phyloP scores from a whole-genome alignment of 2,329 filamentous ascomycete genomes.

The Xylariaceae sp. region DNA sequence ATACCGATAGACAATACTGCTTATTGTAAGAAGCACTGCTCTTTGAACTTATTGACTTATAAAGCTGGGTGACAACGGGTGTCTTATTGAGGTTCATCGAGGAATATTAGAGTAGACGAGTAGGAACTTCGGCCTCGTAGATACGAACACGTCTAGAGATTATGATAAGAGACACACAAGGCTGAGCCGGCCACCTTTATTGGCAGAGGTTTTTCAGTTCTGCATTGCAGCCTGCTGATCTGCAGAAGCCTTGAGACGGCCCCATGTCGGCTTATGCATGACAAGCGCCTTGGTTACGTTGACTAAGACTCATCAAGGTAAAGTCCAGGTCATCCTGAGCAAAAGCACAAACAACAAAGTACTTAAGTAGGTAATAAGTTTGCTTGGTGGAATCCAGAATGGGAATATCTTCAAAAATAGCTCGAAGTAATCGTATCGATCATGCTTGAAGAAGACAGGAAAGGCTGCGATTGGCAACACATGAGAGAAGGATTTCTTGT shows the following conservation, averaged over 20 bases:
- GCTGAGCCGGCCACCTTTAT: conserved; percentile 16
- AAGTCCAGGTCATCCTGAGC: background rate
- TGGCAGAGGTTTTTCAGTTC: background rate
- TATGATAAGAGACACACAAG: conserved; percentile 11
- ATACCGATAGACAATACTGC: background rate
- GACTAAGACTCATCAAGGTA: background rate
- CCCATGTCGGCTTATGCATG: conserved; percentile 20
- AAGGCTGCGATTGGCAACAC: background rate
- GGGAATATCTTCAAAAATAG: background rate
- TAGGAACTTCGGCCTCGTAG: background rate
- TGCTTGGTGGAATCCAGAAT: background rate
- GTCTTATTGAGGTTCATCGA: background rate
- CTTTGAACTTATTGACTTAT: background rate
- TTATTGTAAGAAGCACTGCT: background rate
- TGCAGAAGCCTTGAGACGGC: conserved; percentile 21
- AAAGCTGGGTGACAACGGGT: background rate
- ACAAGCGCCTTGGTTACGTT: background rate
- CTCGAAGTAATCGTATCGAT: background rate
- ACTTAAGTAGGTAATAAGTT: background rate
- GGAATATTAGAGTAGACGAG: background rate
- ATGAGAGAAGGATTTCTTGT: background rate
- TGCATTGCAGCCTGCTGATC: conserved; percentile 18
- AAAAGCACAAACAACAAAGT: background rate
- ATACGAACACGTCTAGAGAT: background rate
- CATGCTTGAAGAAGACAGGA: background rate